Evolutionary conservation across 805 yeast species (phyloP).

Genomic region (Wickerhamiella kurtzmanii): DNA sequence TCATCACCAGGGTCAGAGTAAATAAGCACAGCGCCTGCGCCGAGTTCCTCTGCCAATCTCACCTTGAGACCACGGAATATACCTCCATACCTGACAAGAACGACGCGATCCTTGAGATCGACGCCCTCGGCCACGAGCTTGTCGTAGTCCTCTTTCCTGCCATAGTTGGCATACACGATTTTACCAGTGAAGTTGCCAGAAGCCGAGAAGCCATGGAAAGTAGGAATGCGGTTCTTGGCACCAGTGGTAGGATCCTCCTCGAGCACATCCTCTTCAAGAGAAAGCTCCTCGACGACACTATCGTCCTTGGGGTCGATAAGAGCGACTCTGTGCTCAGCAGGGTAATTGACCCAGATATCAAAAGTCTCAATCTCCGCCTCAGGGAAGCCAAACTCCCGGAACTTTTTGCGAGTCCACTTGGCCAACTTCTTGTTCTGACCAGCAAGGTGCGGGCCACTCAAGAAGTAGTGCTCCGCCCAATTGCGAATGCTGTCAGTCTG

Average conservation of each 20-base stretch:
- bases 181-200: conserved; percentile 60
- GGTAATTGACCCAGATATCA: conserved; percentile 52
- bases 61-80: conserved; percentile 65
- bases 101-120: conserved; percentile 43
- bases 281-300: conserved; percentile 36
- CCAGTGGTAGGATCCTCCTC: conserved; percentile 39
- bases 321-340: conserved; percentile 39
- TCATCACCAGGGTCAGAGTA: conserved; percentile 60
- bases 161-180: conserved; percentile 57
- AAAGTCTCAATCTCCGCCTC: conserved; percentile 40
- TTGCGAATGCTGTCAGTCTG: conserved; percentile 9
- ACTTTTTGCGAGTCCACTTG: conserved; percentile 46
- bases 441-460: conserved; percentile 25
- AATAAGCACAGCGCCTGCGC: conserved; percentile 52
- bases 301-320: conserved; percentile 24
- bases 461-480: conserved; percentile 17
- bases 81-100: conserved; percentile 51
- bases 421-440: conserved; percentile 29
- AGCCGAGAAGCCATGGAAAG: conserved; percentile 67
- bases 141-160: conserved; percentile 47
- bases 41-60: conserved; percentile 58
- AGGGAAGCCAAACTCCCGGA: conserved; percentile 44
- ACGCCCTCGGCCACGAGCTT: conserved; percentile 35
- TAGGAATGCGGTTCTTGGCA: conserved; percentile 42
- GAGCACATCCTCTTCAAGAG: conserved; percentile 39